Evolutionary conservation across 208 protist genomes (phyloP), one percentile per base, ranked within the genome.

Genomic region (Leishmania amazonensis): DNA sequence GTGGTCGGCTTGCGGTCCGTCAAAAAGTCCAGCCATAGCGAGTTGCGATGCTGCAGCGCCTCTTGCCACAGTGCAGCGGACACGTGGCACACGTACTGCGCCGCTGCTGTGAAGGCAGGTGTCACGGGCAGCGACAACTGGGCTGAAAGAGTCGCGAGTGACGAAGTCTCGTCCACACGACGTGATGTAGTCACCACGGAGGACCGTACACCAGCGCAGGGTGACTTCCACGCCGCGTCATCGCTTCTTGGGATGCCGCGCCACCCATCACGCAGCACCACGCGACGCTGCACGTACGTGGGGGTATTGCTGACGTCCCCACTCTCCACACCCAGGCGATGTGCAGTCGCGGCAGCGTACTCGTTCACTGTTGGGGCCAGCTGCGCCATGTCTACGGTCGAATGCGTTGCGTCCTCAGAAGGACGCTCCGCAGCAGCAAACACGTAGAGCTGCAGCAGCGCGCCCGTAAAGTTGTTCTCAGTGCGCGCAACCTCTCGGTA

Each of bases 401-500:
- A 6, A 9, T 31, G 15, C 24, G 24, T 65, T 15, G 7, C 7
- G 28, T 31, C 21, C 15, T 65, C 54, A 57, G 54, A 35, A 81
- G 3, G 24, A 4, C 58, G 58, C 58, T 83, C 80, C 3, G 75
- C 62, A 35, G 80, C 80, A 35, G 80, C 74, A 54, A 79, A 64
- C 5, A 83, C 67, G 40, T 79, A 92, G 35, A 88, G 79, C 49
- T 15, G 9, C 49, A 53, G 49, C 9, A 53, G 49, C 49, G 49
- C 49, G 49, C 49, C 49, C 9, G 2, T 47, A 49, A 86, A 91
- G 35, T 81, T 64, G 74, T 91, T 89, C 62, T 65, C 74, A 0
- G 17, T 51, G 38, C 73, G 83, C 31, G 84, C 85, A 4, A 90
- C 87, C 31, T 85, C 85, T 19, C 64, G 35, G 76, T 83, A 90